A percentile compares a stretch with the other conserved stretches of the same genome.
These are phyloP conservation scores for Grigorovia yakushimaensis DNA, from an alignment of 805 yeast species.

Conservation along the genomic window DNA sequence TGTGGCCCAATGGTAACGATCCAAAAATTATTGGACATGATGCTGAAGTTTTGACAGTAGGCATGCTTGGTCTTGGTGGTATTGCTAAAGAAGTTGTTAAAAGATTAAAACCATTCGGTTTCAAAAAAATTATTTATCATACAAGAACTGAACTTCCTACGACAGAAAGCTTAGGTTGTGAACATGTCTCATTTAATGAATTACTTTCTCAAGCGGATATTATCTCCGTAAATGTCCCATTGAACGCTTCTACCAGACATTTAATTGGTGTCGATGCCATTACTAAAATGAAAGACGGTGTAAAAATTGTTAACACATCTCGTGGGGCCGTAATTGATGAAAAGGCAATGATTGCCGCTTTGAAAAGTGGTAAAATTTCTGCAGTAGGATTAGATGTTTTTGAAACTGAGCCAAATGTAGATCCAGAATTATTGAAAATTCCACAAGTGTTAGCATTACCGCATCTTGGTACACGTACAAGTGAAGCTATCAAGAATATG, in stretches of 20 bases:
- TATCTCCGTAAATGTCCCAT: slow-evolving; percentile 66
- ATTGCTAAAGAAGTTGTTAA: slow-evolving; percentile 75
- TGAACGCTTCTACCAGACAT: slow-evolving; percentile 63
- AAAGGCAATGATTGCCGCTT: slow-evolving; percentile 41
- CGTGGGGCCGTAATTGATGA: slow-evolving; percentile 81
- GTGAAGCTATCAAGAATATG: slow-evolving; percentile 70
- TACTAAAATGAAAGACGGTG: slow-evolving; percentile 67
- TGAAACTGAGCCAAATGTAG: slow-evolving; percentile 65
- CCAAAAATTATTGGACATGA: slow-evolving; percentile 62
- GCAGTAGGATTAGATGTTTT: slow-evolving; percentile 69
- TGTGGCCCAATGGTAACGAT: slow-evolving; percentile 49
- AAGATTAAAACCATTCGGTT: slow-evolving; percentile 69
- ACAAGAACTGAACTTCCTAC: slow-evolving; percentile 51
- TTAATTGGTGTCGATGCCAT: slow-evolving; percentile 52
- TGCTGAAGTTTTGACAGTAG: slow-evolving; percentile 67
- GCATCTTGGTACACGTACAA: slow-evolving; percentile 79
- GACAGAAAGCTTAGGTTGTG: slow-evolving; percentile 60
- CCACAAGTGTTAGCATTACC: slow-evolving; percentile 74
- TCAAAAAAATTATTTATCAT: slow-evolving; percentile 58
- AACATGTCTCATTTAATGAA: slow-evolving; percentile 64
- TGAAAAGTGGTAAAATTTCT: slow-evolving; percentile 55
- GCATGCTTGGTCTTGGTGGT: slow-evolving; percentile 83
- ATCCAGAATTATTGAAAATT: slow-evolving; percentile 47
- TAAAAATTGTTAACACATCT: slow-evolving; percentile 69
- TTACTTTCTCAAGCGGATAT: slow-evolving; percentile 56